Base-by-base conservation (phyloP, 352 stramenopile species). In the Globisporangium takayamanum region DNA sequence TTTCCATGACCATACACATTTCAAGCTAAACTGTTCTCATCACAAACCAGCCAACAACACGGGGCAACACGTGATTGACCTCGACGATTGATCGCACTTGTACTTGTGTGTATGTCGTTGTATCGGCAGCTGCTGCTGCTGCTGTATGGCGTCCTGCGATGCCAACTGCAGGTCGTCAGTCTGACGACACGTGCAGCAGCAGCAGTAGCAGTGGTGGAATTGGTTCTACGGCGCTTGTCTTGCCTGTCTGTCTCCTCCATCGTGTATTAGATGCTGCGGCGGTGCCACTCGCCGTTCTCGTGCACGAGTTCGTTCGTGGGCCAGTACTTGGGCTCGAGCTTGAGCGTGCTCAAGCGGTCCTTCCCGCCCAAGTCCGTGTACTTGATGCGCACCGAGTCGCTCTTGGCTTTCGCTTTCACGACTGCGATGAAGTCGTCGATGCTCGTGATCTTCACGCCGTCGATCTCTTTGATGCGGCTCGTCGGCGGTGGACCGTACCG, bases 241-340 rank as follows among this genome's bases (percentile, higher is more conserved):
- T 47, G 14, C 12, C 39, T 45, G 16, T 45, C 39, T 45, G 39
- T 2, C 8, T 3, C 39, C 12, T 45, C 10, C 39, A 45, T 8
- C 2, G 12, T 12, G 15, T 4, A 54, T 69, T 55, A 88, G 45
- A 80, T 68, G 44, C 73, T 71, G 49, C 69, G 65, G 44, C 84
- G 80, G 62, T 74, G 80, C 84, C 85, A 94, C 51, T 90, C 80
- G 50, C 83, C 83, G 36, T 84, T 77, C 39, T 90, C 77, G 61
- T 89, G 68, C 48, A 89, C 67, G 22, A 97, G 68, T 53, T 97
- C 83, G 64, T 84, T 90, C 18, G 89, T 96, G 22, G 87, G 88
- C 87, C 87, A 97, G 68, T 96, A 96, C 65, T 88, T 88, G 3
- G 88, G 85, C 67, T 96, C 87, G 30, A 91, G 72, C 72, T 96